Conservation (phyloP, 2,329 filamentous ascomycete species). For the Colletotrichum siamense region DNA sequence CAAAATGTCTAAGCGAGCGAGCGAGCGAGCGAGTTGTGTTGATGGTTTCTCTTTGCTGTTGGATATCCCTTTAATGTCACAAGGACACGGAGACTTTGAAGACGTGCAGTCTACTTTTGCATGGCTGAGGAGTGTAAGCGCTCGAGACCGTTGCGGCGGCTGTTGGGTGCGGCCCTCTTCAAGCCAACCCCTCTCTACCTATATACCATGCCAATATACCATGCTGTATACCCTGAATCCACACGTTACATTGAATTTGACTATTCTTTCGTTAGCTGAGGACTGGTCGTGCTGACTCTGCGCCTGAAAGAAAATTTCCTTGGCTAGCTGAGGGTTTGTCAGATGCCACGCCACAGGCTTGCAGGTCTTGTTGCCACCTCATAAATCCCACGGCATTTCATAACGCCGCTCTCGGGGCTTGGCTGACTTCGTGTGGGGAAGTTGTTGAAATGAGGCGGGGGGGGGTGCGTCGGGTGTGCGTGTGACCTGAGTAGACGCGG, state of each 20-base stretch:
- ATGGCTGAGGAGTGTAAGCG: background rate
- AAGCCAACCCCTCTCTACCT: background rate
- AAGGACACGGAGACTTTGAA: background rate
- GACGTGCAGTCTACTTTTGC: background rate
- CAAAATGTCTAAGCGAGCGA: background rate
- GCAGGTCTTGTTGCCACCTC: background rate
- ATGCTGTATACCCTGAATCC: background rate
- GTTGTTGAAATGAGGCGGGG: background rate
- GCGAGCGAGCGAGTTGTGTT: background rate
- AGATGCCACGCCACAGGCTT: background rate
- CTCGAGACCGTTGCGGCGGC: background rate
- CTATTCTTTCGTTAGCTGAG: background rate
- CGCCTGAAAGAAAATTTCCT: background rate
- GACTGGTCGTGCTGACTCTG: fast-evolving
- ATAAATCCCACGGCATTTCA: background rate
- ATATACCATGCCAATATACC: background rate
- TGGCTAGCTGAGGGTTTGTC: background rate
- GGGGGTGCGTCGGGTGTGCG: background rate
- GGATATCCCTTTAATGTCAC: background rate
- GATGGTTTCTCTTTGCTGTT: background rate
- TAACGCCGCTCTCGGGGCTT: background rate
- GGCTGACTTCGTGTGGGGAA: background rate
- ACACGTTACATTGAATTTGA: background rate
- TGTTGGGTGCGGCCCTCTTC: background rate
- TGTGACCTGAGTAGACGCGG: too few relatives aligned